Conservation (phyloP, 768 basidiomycete species). For the Auricularia heimuer region DNA sequence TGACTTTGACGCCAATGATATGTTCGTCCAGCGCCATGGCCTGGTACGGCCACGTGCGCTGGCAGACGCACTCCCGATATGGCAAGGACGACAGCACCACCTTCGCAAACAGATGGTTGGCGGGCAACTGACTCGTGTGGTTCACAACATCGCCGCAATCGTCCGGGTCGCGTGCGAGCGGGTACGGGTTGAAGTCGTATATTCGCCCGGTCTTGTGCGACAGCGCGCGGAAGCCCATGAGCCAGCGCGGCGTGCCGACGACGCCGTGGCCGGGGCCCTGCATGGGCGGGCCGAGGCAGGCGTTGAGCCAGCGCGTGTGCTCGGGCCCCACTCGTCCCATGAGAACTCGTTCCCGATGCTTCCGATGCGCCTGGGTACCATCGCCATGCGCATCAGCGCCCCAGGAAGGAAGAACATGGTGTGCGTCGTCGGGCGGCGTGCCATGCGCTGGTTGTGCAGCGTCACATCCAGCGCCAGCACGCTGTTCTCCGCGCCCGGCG, state of each 20-base stretch:
- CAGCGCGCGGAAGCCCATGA: conserved; percentile 1
- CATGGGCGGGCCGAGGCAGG: neutral
- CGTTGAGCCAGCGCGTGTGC: neutral
- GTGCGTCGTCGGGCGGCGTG: neutral
- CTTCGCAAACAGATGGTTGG: neutral
- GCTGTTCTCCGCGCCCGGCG: neutral
- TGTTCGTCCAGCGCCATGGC: neutral
- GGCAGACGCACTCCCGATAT: neutral
- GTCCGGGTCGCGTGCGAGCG: neutral
- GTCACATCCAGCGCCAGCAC: neutral
- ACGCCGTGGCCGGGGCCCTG: neutral
- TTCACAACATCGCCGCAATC: neutral
- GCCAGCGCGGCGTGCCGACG: neutral
- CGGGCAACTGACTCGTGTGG: neutral
- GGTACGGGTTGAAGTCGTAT: neutral
- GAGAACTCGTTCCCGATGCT: neutral
- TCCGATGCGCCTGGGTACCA: neutral
- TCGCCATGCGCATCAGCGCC: neutral
- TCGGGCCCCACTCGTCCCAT: neutral
- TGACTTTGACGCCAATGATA: neutral
- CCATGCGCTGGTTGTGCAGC: neutral
- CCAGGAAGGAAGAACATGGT: neutral
- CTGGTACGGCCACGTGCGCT: neutral
- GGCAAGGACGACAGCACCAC: neutral
- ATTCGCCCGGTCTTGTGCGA: neutral